Percentiles rank a stretch among this genome's conserved stretches.
Evolutionary conservation across 225 moss, liverwort and hornwort species (phyloP).

Genomic region (Marchantia polymorpha): DNA sequence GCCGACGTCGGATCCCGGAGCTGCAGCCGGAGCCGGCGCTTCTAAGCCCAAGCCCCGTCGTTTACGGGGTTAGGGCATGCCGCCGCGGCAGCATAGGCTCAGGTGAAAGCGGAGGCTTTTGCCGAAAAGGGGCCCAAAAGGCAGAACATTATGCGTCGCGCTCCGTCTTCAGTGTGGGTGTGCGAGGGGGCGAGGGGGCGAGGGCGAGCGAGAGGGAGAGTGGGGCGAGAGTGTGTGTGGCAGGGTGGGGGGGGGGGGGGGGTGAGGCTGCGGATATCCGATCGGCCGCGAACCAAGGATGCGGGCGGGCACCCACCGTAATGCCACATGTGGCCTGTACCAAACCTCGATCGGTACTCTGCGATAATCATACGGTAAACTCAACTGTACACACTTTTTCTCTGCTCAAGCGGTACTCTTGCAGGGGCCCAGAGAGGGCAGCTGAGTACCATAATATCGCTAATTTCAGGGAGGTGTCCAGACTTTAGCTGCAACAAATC

Average conservation of each 20-base stretch:
- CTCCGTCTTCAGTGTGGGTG: background rate
- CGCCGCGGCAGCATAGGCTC: background rate
- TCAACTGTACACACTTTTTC: background rate
- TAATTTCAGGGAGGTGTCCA: slow-evolving; percentile 3
- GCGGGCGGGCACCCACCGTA: slow-evolving; percentile 5
- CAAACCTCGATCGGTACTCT: background rate
- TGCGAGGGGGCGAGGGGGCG: background rate
- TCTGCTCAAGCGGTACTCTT: background rate
- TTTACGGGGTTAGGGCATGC: background rate
- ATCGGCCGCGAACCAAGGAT: slow-evolving; percentile 10
- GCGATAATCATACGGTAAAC: slow-evolving; percentile 11
- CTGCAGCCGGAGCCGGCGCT: background rate
- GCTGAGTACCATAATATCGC: slow-evolving; percentile 12
- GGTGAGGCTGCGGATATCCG: slow-evolving; percentile 5
- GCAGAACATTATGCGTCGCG: background rate
- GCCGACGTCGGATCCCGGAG: background rate
- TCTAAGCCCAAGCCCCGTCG: too few species aligned
- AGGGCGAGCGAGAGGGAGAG: too few species aligned
- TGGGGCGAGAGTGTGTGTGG: background rate
- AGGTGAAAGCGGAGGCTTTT: background rate
- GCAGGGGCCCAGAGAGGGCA: background rate
- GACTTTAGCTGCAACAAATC: background rate
- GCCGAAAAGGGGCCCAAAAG: background rate
- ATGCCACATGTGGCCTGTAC: background rate
- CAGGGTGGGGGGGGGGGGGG: background rate